These are phyloP conservation scores for Cercospora zeina DNA, from an alignment of 2,329 filamentous ascomycete species.

Conservation along the genomic window DNA sequence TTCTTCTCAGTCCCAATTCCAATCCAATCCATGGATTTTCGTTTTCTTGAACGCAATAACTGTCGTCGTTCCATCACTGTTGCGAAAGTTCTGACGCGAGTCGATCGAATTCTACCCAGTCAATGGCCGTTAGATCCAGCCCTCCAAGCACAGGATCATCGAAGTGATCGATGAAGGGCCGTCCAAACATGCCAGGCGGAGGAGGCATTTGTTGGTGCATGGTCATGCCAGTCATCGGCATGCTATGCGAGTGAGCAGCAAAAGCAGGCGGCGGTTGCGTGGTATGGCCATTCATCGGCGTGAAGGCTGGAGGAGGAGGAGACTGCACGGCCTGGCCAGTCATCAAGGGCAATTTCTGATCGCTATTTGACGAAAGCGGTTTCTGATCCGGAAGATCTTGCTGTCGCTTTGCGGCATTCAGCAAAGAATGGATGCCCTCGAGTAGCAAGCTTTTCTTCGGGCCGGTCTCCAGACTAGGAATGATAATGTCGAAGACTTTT, in stretches of 20 bases:
- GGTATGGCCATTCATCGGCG: neutral
- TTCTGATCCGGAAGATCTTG: constrained; percentile 20
- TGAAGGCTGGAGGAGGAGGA: constrained; percentile 10
- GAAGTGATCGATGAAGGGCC: constrained; percentile 15
- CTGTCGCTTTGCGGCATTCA: constrained; percentile 29
- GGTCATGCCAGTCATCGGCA: constrained; percentile 11
- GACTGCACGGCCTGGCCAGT: constrained; percentile 1
- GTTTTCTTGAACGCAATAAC: neutral
- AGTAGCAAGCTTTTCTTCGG: constrained; percentile 28
- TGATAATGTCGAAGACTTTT: constrained; percentile 32
- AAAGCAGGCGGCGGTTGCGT: neutral
- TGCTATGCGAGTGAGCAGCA: constrained; percentile 3
- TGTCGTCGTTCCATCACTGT: constrained; percentile 17
- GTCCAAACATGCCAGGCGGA: constrained; percentile 13
- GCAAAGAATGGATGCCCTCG: constrained; percentile 29
- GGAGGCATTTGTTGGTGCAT: constrained; percentile 20
- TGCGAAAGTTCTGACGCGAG: constrained; percentile 32
- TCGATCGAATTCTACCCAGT: constrained; percentile 35
- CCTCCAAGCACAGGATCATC: constrained; percentile 25
- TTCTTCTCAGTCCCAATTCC: neutral
- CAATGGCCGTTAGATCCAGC: constrained; percentile 32
- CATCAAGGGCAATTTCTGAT: constrained; percentile 12
- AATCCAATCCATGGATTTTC: neutral
- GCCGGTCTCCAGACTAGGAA: constrained; percentile 29
- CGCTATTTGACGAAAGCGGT: constrained; percentile 13